Evolutionary conservation across 2,329 filamentous ascomycete genomes (phyloP).

Genomic region (Fusarium sp.): DNA sequence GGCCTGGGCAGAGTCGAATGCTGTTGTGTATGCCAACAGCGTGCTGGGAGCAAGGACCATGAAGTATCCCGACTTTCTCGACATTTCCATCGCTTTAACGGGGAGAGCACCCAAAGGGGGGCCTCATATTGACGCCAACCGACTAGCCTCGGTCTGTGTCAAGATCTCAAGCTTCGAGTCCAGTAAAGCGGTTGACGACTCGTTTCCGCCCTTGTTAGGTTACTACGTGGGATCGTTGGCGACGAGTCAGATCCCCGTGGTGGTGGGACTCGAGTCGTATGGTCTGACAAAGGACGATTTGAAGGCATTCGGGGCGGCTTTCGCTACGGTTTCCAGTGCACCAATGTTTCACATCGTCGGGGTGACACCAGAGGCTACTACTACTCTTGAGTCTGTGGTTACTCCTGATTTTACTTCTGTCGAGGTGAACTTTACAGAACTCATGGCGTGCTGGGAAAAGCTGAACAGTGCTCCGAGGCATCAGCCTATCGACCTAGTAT

Average conservation of each 20-base stretch:
- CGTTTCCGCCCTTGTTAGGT: neutral
- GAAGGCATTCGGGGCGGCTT: conserved; percentile 56
- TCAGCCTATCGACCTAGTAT: conserved; percentile 48
- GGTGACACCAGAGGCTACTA: conserved; percentile 50
- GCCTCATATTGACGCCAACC: conserved; percentile 54
- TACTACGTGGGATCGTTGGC: neutral
- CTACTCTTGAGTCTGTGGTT: neutral
- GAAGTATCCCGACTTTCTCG: conserved; percentile 57
- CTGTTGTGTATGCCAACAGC: conserved; percentile 56
- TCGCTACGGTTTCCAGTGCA: conserved; percentile 52
- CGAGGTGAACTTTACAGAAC: conserved; percentile 5
- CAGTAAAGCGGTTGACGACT: neutral
- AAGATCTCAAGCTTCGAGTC: neutral
- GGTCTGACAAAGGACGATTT: conserved; percentile 44
- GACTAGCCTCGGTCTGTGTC: conserved; percentile 24
- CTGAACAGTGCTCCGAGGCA: conserved; percentile 24
- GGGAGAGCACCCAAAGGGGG: conserved; percentile 58
- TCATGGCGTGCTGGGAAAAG: conserved; percentile 1
- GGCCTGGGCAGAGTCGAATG: conserved; percentile 56
- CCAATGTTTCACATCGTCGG: conserved; percentile 56
- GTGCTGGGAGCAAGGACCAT: conserved; percentile 54
- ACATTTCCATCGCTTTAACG: conserved; percentile 54
- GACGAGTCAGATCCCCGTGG: neutral
- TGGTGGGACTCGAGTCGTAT: conserved; percentile 32
- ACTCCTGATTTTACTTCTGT: neutral